Percentiles rank a stretch among this genome's conserved stretches.
Conservation (phyloP, 495 filamentous ascomycete species). For the Annulohypoxylon maeteangense region DNA sequence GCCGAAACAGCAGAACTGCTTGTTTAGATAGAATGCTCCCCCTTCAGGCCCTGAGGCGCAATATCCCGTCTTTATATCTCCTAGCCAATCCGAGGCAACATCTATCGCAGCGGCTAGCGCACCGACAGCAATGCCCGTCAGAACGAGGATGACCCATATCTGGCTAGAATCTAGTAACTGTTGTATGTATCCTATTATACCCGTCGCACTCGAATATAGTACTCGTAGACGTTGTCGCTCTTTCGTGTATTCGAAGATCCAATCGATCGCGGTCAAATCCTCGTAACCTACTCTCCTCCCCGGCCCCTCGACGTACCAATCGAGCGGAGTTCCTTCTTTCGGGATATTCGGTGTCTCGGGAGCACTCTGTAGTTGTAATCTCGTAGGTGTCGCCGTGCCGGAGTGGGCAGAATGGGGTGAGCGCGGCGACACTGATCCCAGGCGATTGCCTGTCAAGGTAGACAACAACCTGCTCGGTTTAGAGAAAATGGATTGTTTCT, state of each 20-base stretch:
- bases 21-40: conserved; percentile 89
- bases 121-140: conserved; percentile 80
- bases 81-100: conserved; percentile 93
- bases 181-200: conserved; percentile 75
- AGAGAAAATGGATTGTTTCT: conserved; percentile 65
- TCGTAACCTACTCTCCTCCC: conserved; percentile 94
- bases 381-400: conserved; percentile 35
- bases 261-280: conserved; percentile 97
- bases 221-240: conserved; percentile 87
- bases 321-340: conserved; percentile 74
- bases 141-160: conserved; percentile 87
- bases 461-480: conserved; percentile 64
- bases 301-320: conserved; percentile 93
- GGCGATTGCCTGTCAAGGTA: conserved; percentile 63
- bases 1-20: conserved; percentile 91
- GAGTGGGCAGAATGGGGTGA: conserved; percentile 35
- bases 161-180: conserved; percentile 84
- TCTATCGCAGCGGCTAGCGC: conserved; percentile 88
- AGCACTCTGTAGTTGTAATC: conserved; percentile 23
- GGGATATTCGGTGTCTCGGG: conserved; percentile 23
- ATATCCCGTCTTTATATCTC: conserved; percentile 91
- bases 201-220: conserved; percentile 74
- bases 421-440: conserved; percentile 33
- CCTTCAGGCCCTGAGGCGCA: conserved; percentile 79
- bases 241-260: conserved; percentile 99